A percentile compares a stretch with the other conserved stretches of the same genome.
Conservation (phyloP, 2,329 filamentous ascomycete species). For the Calonectria ilicicola region DNA sequence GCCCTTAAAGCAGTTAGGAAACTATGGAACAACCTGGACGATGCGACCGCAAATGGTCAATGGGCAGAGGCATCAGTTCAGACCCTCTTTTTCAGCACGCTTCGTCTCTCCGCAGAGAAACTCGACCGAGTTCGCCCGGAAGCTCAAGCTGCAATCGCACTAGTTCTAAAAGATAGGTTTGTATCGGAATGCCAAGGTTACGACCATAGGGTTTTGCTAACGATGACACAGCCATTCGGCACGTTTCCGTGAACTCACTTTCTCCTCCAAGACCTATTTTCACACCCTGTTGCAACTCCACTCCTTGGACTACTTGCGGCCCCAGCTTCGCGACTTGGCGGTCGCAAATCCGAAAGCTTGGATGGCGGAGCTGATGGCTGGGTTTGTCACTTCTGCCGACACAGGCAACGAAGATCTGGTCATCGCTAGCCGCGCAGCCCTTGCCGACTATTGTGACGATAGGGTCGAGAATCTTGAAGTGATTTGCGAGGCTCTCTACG, state of each 20-base stretch:
- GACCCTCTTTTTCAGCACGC: conserved; percentile 60
- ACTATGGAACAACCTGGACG: conserved; percentile 60
- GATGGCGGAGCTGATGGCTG: conserved; percentile 70
- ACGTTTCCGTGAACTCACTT: conserved; percentile 55
- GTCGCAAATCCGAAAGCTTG: conserved; percentile 50
- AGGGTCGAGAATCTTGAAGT: conserved; percentile 54
- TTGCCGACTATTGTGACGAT: conserved; percentile 66
- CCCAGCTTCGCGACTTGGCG: conserved; percentile 51
- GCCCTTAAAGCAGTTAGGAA: conserved; percentile 81
- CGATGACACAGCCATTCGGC: conserved; percentile 46
- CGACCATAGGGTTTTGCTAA: conserved; percentile 35
- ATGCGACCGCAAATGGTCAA: conserved; percentile 17
- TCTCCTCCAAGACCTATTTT: conserved; percentile 73
- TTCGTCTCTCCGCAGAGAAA: conserved; percentile 87
- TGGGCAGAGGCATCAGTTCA: conserved; percentile 48
- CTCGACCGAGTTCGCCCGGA: conserved; percentile 85
- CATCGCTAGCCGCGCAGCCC: conserved; percentile 74
- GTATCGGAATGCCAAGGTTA: conserved; percentile 26
- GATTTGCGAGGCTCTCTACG: conserved; percentile 63
- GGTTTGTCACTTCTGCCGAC: conserved; percentile 79
- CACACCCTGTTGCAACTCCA: conserved; percentile 62
- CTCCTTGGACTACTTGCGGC: conserved; percentile 49
- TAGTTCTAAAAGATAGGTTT: conserved; percentile 61
- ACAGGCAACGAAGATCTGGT: conserved; percentile 83
- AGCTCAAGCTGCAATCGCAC: conserved; percentile 67